Base-by-base conservation (phyloP, 257 asterid genomes). In the Striga asiatica region DNA sequence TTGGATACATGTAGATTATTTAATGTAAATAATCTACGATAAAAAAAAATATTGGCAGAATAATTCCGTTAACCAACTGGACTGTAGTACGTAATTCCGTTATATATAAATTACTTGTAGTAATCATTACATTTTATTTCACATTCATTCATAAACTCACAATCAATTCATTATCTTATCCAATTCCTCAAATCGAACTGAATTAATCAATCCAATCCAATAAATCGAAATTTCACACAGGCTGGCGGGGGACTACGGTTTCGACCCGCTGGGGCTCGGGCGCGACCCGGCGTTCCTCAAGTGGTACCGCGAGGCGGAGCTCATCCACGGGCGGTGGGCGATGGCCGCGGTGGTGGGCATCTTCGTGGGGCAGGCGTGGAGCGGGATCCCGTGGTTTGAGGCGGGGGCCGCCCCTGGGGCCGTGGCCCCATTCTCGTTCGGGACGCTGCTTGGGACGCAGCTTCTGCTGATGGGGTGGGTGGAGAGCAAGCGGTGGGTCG, bases 231-330 rank as follows among this genome's bases (percentile, higher is more conserved):
- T 35, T 3, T 2, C 8, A 3, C 71, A 54, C 74, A 91, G 98
- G 77, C 86, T 92, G 16, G 89, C 97, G 0, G 98, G 97, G 8
- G 98, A 92, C 79, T 92, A 34, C 27, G 98, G 98, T 0, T 92
- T 92, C 54, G 98, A 92, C 72, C 98, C 97, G 0, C 77, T 92
- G 3, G 98, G 97, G 5, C 88, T 92, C 0, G 98, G 98, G 6
- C 87, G 80, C 67, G 98, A 91, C 61, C 98, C 97, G 2, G 82
- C 97, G 4, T 91, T 87, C 88, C 65, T 91, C 78, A 91, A 80
- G 69, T 91, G 98, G 97, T 91, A 87, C 88, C 71, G 97, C 50
- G 98, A 91, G 70, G 98, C 98, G 1, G 97, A 91, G 83, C 86
- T 91, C 19, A 91, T 91, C 82, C 98, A 91, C 50, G 98, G 97